Base-by-base conservation (phyloP, 805 yeast genomes). In the Candida oleophila region DNA sequence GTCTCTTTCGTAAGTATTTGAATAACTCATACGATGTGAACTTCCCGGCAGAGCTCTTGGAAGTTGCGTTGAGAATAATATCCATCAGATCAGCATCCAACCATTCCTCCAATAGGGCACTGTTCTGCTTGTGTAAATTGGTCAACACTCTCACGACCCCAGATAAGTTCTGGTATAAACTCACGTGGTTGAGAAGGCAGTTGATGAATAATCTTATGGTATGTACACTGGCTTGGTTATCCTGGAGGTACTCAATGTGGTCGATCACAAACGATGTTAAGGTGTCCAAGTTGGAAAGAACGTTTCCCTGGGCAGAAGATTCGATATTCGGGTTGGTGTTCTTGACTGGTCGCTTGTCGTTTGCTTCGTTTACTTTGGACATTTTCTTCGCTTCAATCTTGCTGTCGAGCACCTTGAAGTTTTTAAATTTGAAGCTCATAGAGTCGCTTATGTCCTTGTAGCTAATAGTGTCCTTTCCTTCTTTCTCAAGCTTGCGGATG, bases 161-260 rank as follows among this genome's bases (percentile, higher is more conserved):
- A 2, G 70, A 54, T 40, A 64, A 62, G 50, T 71, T 71, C 44
- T 68, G 73, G 52, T 62, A 60, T 16, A 62, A 42, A 28, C 56
- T 57, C 19, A 70, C 49, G 51, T 71, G 75, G 49, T 66, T 62
- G 32, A 73, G 52, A 2, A 70, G 22, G 45, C 76, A 69, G 46
- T 69, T 69, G 22, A 71, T 46, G 45, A 72, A 69, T 2, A 62
- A 40, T 2, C 44, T 52, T 16, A 61, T 41, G 8, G 60, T 56
- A 12, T 60, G 49, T 12, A 68, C 59, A 37, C 52, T 48, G 2
- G 25, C 7, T 1, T 53, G 41, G 21, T 43, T 38, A 5, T 36
- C 19, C 19, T 44, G 37, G 14, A 60, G 42, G 47, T 66, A 65
- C 14, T 49, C 38, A 8, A 65, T 42, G 49, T 68, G 71, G 3